Evolutionary conservation across 441 rosid genomes (phyloP), one percentile per base, ranked within the genome.

Genomic region (Populus hybrid): DNA sequence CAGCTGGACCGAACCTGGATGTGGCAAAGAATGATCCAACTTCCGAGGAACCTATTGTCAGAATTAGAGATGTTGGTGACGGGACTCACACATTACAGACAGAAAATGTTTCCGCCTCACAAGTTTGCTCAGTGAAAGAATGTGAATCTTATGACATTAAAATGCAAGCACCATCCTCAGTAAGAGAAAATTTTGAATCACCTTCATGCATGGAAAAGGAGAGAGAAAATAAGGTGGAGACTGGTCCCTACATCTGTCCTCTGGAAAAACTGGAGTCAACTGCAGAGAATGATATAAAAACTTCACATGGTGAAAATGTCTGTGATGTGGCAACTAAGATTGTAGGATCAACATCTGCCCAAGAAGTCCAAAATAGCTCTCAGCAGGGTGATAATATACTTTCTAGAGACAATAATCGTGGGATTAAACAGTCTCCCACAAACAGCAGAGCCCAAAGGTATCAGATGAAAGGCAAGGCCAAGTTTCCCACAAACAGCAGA

Each of bases 221-320:
- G 71, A 75, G 83, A n/a, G 78, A 76, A 71, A 74, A 75, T 11
- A 81, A 77, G 71, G 28, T 67, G 72, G 68, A 42, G 67, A 28
- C n/a, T 28, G 32, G 74, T 73, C 32, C 69, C 12, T 72, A 71
- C 66, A 57, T 67, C 80, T 74, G 69, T 50, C 78, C 81, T 66
- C 66, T 32, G 40, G 89, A 87, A 8, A 84, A 79, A 70, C 70
- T 81, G 81, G 97, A 93, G 83, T 83, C 91, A 76, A 90, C 88
- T 61, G 85, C 80, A 72, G 95, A 91, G 84, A 92, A 90, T 72
- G 88, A 88, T 76, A 40, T 87, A 10, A 79, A 32, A 76, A 75
- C 80, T 76, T 70, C 69, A 50, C 75, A 66, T 21, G 68, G 80
- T 81, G 81, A 80, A 74, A 85, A 75, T 36, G 80, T 21, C 21